phyloP scores from a whole-genome alignment of 805 yeast genomes.

The Wickerhamomyces bisporus region DNA sequence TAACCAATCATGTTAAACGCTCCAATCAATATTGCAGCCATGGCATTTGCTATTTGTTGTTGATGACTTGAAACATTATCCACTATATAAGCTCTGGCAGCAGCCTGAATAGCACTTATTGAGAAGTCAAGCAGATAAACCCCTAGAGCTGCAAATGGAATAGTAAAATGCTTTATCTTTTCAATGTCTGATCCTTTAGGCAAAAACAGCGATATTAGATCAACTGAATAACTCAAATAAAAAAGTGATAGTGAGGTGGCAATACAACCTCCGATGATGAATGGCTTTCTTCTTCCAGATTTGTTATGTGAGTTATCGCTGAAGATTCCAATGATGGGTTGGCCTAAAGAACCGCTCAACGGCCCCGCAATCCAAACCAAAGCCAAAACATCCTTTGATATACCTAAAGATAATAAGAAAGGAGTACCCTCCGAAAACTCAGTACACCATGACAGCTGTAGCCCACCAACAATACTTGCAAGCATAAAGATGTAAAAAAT shows the following conservation, averaged over 20 bases:
- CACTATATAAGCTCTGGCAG: constrained; percentile 55
- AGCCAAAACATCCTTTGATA: constrained; percentile 50
- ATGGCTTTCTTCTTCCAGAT: constrained; percentile 52
- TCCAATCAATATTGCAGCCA: constrained; percentile 65
- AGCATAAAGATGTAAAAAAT: constrained; percentile 38
- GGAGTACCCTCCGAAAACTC: constrained; percentile 65
- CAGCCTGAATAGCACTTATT: constrained; percentile 54
- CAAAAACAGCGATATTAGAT: constrained; percentile 32
- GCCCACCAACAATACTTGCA: constrained; percentile 48
- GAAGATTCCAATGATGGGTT: constrained; percentile 55
- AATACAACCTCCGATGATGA: constrained; percentile 48
- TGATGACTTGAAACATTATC: constrained; percentile 54
- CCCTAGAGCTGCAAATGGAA: constrained; percentile 48
- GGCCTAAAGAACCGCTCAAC: constrained; percentile 55
- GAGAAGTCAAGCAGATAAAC: constrained; percentile 53
- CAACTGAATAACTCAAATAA: constrained; percentile 40
- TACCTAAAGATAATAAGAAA: constrained; percentile 53
- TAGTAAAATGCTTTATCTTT: constrained; percentile 27
- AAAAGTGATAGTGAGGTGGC: constrained; percentile 42
- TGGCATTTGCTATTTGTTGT: constrained; percentile 56
- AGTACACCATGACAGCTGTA: constrained; percentile 61
- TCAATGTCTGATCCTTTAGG: constrained; percentile 17
- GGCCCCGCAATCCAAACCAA: constrained; percentile 69
- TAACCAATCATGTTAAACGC: constrained; percentile 55
- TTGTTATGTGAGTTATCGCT: constrained; percentile 44